Evolutionary conservation across 2,329 filamentous ascomycete genomes (phyloP).

Genomic region (Stylonectria norvegica): DNA sequence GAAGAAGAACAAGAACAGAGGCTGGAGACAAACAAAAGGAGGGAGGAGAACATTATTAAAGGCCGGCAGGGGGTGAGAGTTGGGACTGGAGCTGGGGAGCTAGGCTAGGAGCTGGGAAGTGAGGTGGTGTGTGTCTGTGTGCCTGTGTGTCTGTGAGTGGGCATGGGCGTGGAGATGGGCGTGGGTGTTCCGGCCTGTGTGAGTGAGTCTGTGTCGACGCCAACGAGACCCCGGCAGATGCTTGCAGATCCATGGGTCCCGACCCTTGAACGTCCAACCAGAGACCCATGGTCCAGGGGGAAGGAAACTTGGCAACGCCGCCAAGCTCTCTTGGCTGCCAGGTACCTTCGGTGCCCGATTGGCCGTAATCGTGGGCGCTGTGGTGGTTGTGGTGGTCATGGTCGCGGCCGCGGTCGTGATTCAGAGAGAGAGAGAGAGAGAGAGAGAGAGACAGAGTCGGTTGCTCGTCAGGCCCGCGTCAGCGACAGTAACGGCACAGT

Average conservation of each 20-base stretch:
- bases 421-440: too few relatives aligned
- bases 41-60: conserved; percentile 29
- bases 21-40: conserved; percentile 14
- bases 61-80: conserved; percentile 22
- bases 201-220: too few relatives aligned
- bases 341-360: conserved; percentile 22
- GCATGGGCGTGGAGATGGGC: too few relatives aligned
- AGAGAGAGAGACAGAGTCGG: too few relatives aligned
- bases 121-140: conserved; percentile 10
- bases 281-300: too few relatives aligned
- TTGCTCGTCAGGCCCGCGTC: too few relatives aligned
- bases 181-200: too few relatives aligned
- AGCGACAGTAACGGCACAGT: too few relatives aligned
- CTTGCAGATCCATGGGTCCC: too few relatives aligned
- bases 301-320: conserved; percentile 3
- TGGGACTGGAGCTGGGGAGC: conserved; percentile 5
- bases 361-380: conserved; percentile 6
- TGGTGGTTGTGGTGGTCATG: conserved; percentile 7
- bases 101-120: conserved; percentile 7
- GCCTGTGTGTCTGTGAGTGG: background rate
- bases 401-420: too few relatives aligned
- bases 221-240: too few relatives aligned
- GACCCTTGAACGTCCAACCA: too few relatives aligned
- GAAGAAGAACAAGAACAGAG: conserved; percentile 9
- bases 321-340: conserved; percentile 24